Base-by-base conservation (phyloP, 257 asterid species). In the Penstemon newberryi region DNA sequence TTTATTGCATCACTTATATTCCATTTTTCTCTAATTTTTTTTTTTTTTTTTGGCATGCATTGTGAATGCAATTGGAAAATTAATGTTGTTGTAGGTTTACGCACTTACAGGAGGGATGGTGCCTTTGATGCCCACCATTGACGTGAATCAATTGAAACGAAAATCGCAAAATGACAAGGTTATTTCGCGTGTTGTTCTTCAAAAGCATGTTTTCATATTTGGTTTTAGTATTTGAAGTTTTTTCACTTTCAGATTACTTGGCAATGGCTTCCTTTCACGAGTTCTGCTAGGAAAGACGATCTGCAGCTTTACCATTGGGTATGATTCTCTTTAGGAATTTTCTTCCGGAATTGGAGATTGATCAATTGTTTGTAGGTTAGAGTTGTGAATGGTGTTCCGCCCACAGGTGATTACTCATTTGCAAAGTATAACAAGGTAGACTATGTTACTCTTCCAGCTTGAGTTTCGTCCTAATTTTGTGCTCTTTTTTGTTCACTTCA, bases 231-330 rank as follows among this genome's bases (percentile, higher is more conserved):
- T 8, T 67, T 25, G 63, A 19, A 41, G 62, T 76, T 25, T 39
- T n/a, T 63, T 1, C 33, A 7, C 67, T n/a, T 65, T 54, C 86
- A 94, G 99, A 85, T 94, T 77, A 87, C 99, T n/a, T 94, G 99
- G 99, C 92, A 89, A 67, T 94, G 99, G 99, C 99, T 94, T 57
- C 90, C 97, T 33, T 91, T 94, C 77, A 84, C 95, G 40, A 91
- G 70, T 82, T 89, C 99, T 63, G 97, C 97, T 10, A 74, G 99
- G 82, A 89, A 84, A 80, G 99, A 94, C 66, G 65, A 79, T 73
- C 77, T 94, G 73, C 89, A 89, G 85, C 96, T 94, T 68, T 94
- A 81, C 79, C 99, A 94, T 73, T 94, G 97, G 99, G 99, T 94
- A 83, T 52, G 81, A 73, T 49, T 64, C 56, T 4, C 36, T 8